These are phyloP conservation scores for Xanthoconium purpureum DNA, from an alignment of 768 basidiomycete genomes.

Conservation along the genomic window DNA sequence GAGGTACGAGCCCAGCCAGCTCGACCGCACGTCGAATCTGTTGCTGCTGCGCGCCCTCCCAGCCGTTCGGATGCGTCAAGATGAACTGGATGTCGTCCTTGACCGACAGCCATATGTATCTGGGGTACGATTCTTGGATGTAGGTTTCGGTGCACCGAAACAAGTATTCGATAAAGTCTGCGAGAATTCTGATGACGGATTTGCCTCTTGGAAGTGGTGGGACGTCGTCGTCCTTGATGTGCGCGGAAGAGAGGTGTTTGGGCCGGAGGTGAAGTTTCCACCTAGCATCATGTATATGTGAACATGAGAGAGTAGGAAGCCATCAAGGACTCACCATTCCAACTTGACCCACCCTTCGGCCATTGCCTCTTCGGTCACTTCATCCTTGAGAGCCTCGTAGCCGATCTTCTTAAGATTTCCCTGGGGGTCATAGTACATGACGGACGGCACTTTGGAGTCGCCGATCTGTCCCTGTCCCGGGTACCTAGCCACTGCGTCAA, in stretches of 20 bases:
- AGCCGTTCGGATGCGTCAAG: slow-evolving; percentile 60
- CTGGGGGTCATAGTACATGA: slow-evolving; percentile 42
- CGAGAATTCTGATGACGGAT: slow-evolving; percentile 37
- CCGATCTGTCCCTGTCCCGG: slow-evolving; percentile 40
- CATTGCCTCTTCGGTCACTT: slow-evolving; percentile 33
- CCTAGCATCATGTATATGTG: slow-evolving; percentile 9
- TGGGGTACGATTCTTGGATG: slow-evolving; percentile 41
- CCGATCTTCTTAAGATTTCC: slow-evolving; percentile 39
- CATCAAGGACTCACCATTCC: slow-evolving; percentile 35
- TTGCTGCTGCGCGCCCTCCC: slow-evolving; percentile 56
- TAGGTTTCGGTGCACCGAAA: slow-evolving; percentile 40
- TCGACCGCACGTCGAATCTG: slow-evolving; percentile 52
- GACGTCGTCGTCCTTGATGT: slow-evolving; percentile 30
- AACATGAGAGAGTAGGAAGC: too few species aligned
- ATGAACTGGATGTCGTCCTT: slow-evolving; percentile 45
- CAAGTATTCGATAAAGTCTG: slow-evolving; percentile 45
- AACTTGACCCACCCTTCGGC: slow-evolving; percentile 41
- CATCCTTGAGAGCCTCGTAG: slow-evolving; percentile 39
- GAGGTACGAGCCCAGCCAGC: slow-evolving; percentile 45
- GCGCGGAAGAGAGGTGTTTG: slow-evolving; percentile 23
- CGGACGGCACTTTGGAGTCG: slow-evolving; percentile 43
- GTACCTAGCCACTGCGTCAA: slow-evolving; percentile 20
- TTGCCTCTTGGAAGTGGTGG: slow-evolving; percentile 40
- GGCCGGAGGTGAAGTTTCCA: slow-evolving; percentile 40
- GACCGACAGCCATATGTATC: slow-evolving; percentile 44